phyloP scores from a whole-genome alignment of 163 green algal species.

The Chlorella variabilis region DNA sequence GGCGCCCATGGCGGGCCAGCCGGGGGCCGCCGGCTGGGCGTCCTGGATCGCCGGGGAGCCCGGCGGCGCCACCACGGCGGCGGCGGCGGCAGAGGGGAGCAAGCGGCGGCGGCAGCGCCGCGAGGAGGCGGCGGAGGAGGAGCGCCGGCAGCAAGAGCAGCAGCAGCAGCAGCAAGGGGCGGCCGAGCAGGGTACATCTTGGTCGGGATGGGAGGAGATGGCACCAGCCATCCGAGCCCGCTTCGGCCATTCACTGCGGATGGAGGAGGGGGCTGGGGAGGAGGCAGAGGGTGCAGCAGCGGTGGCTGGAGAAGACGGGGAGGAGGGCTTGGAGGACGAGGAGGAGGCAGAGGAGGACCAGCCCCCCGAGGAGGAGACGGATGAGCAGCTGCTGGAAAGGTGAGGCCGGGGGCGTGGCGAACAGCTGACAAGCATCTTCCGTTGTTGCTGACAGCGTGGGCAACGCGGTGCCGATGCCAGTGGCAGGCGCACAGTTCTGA shows the following conservation, averaged over 20 bases:
- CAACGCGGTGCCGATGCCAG: no score
- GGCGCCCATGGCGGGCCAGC: slow-evolving; percentile 64
- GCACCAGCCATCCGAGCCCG: slow-evolving; percentile 8
- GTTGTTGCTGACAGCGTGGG: no score
- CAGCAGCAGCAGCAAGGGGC: background rate
- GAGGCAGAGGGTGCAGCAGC: background rate
- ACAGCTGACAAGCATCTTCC: no score
- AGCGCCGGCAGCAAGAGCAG: background rate
- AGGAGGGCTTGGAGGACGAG: slow-evolving; percentile 36
- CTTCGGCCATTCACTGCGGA: slow-evolving; percentile 20
- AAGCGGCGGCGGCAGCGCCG: background rate
- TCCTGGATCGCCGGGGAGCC: slow-evolving; percentile 54
- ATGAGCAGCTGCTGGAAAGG: slow-evolving; percentile 65
- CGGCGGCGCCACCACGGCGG: slow-evolving; percentile 24
- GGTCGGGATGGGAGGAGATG: slow-evolving; percentile 36
- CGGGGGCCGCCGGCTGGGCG: slow-evolving; percentile 65
- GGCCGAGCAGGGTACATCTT: background rate
- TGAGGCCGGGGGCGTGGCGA: background rate
- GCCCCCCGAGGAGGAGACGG: slow-evolving; percentile 44
- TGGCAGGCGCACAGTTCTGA: no score
- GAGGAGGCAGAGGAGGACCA: slow-evolving; percentile 43
- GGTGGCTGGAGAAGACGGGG: background rate
- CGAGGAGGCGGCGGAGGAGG: no score
- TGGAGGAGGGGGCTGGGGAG: background rate
- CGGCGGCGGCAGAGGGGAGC: background rate